A percentile compares a stretch with the other conserved stretches of the same genome.
Evolutionary conservation across 2,329 filamentous ascomycete genomes (phyloP).

Genomic region (Rutstroemia sp.): DNA sequence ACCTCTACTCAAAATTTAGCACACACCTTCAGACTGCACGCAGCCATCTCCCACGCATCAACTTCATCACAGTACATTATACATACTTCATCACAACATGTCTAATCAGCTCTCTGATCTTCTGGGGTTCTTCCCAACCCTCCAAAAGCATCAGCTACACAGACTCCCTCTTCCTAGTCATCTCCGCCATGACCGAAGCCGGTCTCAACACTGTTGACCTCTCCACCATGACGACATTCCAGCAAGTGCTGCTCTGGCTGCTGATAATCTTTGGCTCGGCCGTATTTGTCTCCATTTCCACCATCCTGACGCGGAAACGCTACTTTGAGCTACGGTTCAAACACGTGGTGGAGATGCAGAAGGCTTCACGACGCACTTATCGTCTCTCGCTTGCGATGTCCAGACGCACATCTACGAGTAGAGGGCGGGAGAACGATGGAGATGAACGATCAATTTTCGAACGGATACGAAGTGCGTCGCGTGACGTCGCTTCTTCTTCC

Average conservation of each 20-base stretch:
- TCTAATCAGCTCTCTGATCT: conserved; percentile 50
- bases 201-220: conserved; percentile 63
- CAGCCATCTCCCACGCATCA: conserved; percentile 32
- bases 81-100: conserved; percentile 54
- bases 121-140: conserved; percentile 51
- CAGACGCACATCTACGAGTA: no score
- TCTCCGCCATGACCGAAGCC: conserved; percentile 60
- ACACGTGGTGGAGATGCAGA: neutral
- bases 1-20: neutral
- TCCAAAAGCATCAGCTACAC: conserved; percentile 44
- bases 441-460: no score
- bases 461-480: no score
- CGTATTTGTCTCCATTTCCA: conserved; percentile 60
- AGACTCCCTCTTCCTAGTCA: conserved; percentile 59
- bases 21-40: neutral
- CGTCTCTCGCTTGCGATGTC: no score
- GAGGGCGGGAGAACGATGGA: no score
- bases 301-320: conserved; percentile 42
- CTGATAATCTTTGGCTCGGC: conserved; percentile 59
- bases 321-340: no score
- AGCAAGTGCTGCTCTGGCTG: conserved; percentile 58
- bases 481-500: no score
- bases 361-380: neutral
- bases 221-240: conserved; percentile 56
- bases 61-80: conserved; percentile 61